Evolutionary conservation across 2,329 filamentous ascomycete genomes (phyloP), one percentile per base, ranked within the genome.

Genomic region (Hymenoscyphus fraxineus): DNA sequence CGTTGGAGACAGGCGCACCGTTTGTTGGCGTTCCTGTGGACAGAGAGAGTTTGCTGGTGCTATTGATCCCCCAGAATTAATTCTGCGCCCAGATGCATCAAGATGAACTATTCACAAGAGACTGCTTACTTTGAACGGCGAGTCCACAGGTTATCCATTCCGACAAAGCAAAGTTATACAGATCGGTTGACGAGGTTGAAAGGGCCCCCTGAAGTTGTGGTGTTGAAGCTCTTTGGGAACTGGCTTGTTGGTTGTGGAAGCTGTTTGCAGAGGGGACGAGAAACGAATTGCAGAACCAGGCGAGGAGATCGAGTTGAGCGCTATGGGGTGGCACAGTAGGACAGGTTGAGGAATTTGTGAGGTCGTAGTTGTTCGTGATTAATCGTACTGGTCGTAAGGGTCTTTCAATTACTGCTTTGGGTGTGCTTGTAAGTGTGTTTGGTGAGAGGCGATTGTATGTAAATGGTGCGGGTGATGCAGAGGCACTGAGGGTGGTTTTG

Each of bases 41-140:
- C 69, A 98, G 85, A 72, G 93, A 96, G 79, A 97, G 90, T 83
- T 96, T 98, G 84, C 87, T 91, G 47, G 72, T 72, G 67, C 73
- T 76, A 64, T 64, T 59, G 58, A 64, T 61, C 62, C 55, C 41
- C 27, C 58, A 58, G 40, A 54, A 54, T 64, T 73, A 66, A 71
- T 68, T 62, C 65, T 69, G 66, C 69, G 66, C 66, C 59, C 19
- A 40, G 32, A 22, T 35, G 4, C 35, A 35, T 7, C 35, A 35
- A 35, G 19, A 54, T 31, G 22, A 27, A 54, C 5, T 54, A 13
- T 54, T 27, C 47, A 27, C 47, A 27, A 54, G 47, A 54, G n/a
- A 54, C 47, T 54, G 19, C 69, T 78, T 83, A 93, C 91, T 92
- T 93, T 80, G 88, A 89, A 80, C 91, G 89, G 79, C 91, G 89